phyloP scores from a whole-genome alignment of 1,139 yeast genomes.

The Diutina rugosa region DNA sequence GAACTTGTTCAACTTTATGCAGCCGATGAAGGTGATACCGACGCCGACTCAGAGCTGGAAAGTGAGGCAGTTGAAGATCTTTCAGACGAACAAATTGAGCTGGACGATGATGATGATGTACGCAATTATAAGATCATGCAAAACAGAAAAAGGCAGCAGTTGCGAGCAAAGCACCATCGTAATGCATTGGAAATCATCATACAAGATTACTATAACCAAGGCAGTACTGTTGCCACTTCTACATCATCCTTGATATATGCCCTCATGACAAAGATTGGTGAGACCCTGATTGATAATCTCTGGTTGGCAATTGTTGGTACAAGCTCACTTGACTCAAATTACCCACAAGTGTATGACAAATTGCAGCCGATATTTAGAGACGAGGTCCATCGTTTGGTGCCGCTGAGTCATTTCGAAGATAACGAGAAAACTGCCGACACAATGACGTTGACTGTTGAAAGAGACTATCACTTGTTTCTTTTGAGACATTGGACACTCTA shows the following conservation, averaged over 20 bases:
- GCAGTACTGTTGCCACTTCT: slow-evolving; percentile 67
- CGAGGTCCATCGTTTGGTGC: slow-evolving; percentile 65
- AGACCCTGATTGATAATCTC: slow-evolving; percentile 41
- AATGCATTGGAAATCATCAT: slow-evolving; percentile 43
- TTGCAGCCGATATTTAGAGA: slow-evolving; percentile 66
- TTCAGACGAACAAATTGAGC: slow-evolving; percentile 12
- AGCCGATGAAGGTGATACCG: slow-evolving; percentile 20
- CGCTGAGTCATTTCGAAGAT: slow-evolving; percentile 7
- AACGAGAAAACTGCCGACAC: slow-evolving; percentile 47
- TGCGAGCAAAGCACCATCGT: slow-evolving; percentile 9
- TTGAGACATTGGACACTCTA: slow-evolving; percentile 90
- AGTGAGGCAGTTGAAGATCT: slow-evolving; percentile 14
- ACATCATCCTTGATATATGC: slow-evolving; percentile 73
- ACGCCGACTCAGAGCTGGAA: slow-evolving; percentile 19
- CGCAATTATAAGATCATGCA: slow-evolving; percentile 13
- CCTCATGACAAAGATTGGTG: slow-evolving; percentile 60
- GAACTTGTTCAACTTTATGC: not conserved
- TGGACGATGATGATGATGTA: slow-evolving; percentile 22
- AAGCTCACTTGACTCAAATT: slow-evolving; percentile 62
- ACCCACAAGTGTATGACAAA: slow-evolving; percentile 65
- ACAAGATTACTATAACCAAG: slow-evolving; percentile 69
- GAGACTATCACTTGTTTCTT: slow-evolving; percentile 77
- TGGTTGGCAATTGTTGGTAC: slow-evolving; percentile 91
- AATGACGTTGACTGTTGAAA: slow-evolving; percentile 51
- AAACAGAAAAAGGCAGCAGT: slow-evolving; percentile 17